Base-by-base conservation (phyloP, 2,329 filamentous ascomycete genomes). In the Claviceps purpurea region DNA sequence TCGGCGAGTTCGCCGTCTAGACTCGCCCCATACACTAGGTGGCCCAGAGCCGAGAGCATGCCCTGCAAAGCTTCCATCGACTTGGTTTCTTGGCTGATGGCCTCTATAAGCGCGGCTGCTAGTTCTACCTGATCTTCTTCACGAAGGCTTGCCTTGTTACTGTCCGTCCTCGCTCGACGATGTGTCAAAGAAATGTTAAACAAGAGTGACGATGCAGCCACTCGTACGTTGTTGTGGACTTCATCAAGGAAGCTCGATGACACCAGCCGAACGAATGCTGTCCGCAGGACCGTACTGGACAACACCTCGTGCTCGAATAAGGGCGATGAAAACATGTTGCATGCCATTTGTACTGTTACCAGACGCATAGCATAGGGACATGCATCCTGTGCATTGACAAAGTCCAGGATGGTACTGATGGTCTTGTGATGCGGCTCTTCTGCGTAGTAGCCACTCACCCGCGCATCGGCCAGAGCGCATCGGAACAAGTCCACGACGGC, bases 401-500 rank as follows among this genome's bases (percentile, higher is more conserved):
- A 69, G 3, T 76, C 67, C 3, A 89, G 64, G 2, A 95, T 67
- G 0, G 77, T 71, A 38, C 75, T 63, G 14, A 91, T 70, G 0
- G 85, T 88, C 50, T 70, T 68, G 53, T 87, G 82, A 8, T 72
- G 72, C 16, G 72, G 64, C 64, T 96, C 88, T 63, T 93, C 85
- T 1, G 87, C 87, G 56, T 89, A 89, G 68, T 82, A 94, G 18
- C 85, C 85, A 55, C 86, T 88, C 16, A 95, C 74, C 41, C 90
- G 81, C 0, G 84, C 74, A 60, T 97, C 91, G 13, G 83, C 73
- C 52, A 95, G 78, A 0, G 86, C 79, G 56, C 87, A 79, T 22
- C 93, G 79, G 49, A 95, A 77, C 1, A 98, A 76, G 62, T 97
- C 93, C n/a, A 95, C 76, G 0, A 90, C 73, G 1, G 89, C 79